These are phyloP conservation scores for Pleoardoris graminearum DNA, from an alignment of 2,329 filamentous ascomycete genomes.

Conservation along the genomic window DNA sequence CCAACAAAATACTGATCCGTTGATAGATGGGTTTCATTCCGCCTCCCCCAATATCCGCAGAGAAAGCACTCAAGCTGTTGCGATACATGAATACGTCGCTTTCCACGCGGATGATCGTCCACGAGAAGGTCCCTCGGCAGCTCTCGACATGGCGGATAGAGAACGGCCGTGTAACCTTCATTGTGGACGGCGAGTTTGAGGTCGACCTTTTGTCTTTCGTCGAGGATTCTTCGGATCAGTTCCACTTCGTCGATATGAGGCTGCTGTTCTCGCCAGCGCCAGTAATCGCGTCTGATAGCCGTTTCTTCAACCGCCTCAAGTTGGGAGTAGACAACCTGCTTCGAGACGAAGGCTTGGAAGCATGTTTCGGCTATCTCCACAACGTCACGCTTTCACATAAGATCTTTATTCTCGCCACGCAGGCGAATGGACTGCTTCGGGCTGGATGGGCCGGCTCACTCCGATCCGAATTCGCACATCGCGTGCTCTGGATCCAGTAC, in stretches of 20 bases:
- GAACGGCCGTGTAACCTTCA: conserved; percentile 89
- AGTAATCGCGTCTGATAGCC: conserved; percentile 59
- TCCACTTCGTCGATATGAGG: conserved; percentile 92
- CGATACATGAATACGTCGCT: conserved; percentile 82
- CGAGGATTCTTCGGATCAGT: conserved; percentile 80
- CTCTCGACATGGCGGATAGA: conserved; percentile 78
- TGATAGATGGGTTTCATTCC: conserved; percentile 75
- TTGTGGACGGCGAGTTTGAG: conserved; percentile 82
- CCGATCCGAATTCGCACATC: conserved; percentile 76
- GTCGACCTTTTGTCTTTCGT: conserved; percentile 89
- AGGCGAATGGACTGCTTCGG: conserved; percentile 71
- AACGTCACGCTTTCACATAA: conserved; percentile 89
- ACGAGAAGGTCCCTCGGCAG: conserved; percentile 79
- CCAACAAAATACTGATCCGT: conserved; percentile 6
- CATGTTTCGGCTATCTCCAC: conserved; percentile 85
- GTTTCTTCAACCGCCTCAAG: conserved; percentile 69
- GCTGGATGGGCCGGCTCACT: conserved; percentile 78
- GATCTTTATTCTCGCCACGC: conserved; percentile 77
- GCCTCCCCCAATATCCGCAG: conserved; percentile 69
- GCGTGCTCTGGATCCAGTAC: conserved; percentile 86
- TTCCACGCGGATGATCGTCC: conserved; percentile 78
- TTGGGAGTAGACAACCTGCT: conserved; percentile 72
- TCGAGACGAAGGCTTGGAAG: conserved; percentile 68
- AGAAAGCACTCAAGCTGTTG: conserved; percentile 73
- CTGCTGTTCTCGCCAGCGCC: conserved; percentile 76